Percentiles rank a stretch among this genome's conserved stretches.
phyloP scores from a whole-genome alignment of 225 moss, liverwort and hornwort species.

The Straminergon stramineum region DNA sequence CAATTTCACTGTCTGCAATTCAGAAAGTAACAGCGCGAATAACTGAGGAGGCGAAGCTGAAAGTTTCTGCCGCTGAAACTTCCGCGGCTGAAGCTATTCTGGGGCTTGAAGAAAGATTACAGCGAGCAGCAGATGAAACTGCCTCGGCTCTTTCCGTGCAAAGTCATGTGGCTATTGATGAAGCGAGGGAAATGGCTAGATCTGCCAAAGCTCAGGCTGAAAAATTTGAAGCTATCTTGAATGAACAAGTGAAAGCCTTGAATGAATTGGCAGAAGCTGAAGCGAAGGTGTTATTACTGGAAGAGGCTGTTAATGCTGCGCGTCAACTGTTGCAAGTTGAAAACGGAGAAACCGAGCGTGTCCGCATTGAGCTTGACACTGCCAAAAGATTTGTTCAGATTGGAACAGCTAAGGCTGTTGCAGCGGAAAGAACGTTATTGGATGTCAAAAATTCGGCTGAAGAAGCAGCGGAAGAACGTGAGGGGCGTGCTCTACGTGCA shows the following conservation, averaged over 20 bases:
- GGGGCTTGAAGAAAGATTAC: slow-evolving; percentile 39
- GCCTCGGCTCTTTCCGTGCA: slow-evolving; percentile 22
- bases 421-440: slow-evolving; percentile 35
- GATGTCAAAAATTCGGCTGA: slow-evolving; percentile 39
- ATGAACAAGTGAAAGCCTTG: slow-evolving; percentile 31
- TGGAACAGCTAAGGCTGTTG: slow-evolving; percentile 30
- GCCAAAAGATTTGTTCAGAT: slow-evolving; percentile 6
- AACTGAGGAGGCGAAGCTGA: slow-evolving; percentile 28
- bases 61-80: slow-evolving; percentile 42
- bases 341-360: slow-evolving; percentile 23
- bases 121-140: slow-evolving; percentile 39
- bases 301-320: slow-evolving; percentile 33
- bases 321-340: slow-evolving; percentile 21
- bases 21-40: slow-evolving; percentile 18
- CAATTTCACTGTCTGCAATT: slow-evolving; percentile 33
- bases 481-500: slow-evolving; percentile 24
- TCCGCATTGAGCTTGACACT: slow-evolving; percentile 43
- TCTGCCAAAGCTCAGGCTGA: slow-evolving; percentile 51
- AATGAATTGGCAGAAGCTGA: slow-evolving; percentile 51
- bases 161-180: slow-evolving; percentile 31
- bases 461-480: slow-evolving; percentile 29
- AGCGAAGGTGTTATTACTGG: slow-evolving; percentile 27
- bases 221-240: slow-evolving; percentile 36
- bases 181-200: slow-evolving; percentile 36
- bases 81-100: slow-evolving; percentile 45